These are phyloP conservation scores for Apiospora sp. DNA, from an alignment of 2,329 filamentous ascomycete genomes.

Conservation along the genomic window DNA sequence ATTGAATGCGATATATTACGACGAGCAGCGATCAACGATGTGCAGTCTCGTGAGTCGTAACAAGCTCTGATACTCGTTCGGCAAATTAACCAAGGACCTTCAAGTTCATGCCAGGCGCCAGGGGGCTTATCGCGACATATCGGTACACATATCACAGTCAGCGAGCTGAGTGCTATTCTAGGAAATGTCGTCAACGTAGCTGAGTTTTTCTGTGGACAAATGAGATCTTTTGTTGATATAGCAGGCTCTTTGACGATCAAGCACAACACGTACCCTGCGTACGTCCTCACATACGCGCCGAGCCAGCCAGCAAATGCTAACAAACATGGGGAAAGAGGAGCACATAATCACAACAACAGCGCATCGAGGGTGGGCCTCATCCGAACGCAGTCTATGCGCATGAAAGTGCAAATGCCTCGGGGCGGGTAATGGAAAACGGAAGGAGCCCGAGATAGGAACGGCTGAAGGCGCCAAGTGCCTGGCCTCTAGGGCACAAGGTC, in stretches of 20 bases:
- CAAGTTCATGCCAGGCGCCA: not conserved
- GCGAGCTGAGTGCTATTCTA: not conserved
- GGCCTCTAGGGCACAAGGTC: not conserved
- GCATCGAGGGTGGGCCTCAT: slow-evolving; percentile 13
- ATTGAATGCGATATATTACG: not conserved
- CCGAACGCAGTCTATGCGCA: slow-evolving; percentile 14
- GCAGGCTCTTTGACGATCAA: not conserved
- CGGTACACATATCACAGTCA: not conserved
- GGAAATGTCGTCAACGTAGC: not conserved
- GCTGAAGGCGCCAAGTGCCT: not conserved
- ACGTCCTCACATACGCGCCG: slow-evolving; percentile 8
- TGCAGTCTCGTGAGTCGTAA: slow-evolving; percentile 5
- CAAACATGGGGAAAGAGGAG: not conserved
- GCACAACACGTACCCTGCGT: not conserved
- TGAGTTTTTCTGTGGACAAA: not conserved
- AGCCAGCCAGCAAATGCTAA: not conserved
- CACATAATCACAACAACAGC: not conserved
- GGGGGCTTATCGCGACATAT: not conserved
- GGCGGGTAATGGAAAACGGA: slow-evolving; percentile 9
- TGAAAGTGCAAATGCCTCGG: slow-evolving; percentile 8
- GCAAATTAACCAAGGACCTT: slow-evolving; percentile 12
- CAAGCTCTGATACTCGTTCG: not conserved
- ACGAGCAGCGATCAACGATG: not conserved
- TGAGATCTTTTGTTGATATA: not conserved
- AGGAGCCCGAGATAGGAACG: slow-evolving; percentile 11